Evolutionary conservation across 2,329 filamentous ascomycete genomes (phyloP), one percentile per base, ranked within the genome.

Genomic region (Fusarium nanum): DNA sequence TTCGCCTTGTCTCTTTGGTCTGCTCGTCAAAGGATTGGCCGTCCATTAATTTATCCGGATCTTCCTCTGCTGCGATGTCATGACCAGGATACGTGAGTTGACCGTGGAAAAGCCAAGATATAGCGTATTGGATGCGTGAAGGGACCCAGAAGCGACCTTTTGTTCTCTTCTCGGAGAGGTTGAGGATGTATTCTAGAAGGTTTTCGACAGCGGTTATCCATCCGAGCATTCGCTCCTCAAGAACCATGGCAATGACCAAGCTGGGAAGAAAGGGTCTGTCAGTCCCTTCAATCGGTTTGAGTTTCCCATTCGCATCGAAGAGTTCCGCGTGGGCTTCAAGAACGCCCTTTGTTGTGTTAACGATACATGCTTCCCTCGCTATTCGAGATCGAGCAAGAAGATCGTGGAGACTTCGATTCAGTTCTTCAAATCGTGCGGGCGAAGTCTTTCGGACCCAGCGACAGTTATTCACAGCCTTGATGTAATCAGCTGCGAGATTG

Each of bases 191-290:
- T 6, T 76, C 73, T 0, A 86, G 70, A 0, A 85, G 64, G 2
- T 64, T 62, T 40, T 83, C 78, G 7, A 79, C 75, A 0, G 77
- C 72, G 1, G 28, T 48, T 0, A 71, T 70, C n/a, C 67, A 59
- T 7, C 52, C 74, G 18, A 71, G 64, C 8, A 85, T 76, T 16
- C 81, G 78, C 71, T 86, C 83, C 56, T 86, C 83, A 10, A 84
- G 76, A 6, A 85, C 81, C 81, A 86, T 84, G 16, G 80, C 79
- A 6, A 84, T 65, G 4, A 84, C 75, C n/a, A 86, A 77, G 1
- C 80, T 82, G 0, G 78, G 75, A 3, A 85, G 60, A 10, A 76
- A 72, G 0, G 76, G 74, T 7, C 76, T 69, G 0, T 74, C 70
- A 4, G 56, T 30, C 12, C 72, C 64, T 5, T 73, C 71, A 0